Evolutionary conservation across 164 flowering plant species (phyloP).

Genomic region (Aristolochia contorta): DNA sequence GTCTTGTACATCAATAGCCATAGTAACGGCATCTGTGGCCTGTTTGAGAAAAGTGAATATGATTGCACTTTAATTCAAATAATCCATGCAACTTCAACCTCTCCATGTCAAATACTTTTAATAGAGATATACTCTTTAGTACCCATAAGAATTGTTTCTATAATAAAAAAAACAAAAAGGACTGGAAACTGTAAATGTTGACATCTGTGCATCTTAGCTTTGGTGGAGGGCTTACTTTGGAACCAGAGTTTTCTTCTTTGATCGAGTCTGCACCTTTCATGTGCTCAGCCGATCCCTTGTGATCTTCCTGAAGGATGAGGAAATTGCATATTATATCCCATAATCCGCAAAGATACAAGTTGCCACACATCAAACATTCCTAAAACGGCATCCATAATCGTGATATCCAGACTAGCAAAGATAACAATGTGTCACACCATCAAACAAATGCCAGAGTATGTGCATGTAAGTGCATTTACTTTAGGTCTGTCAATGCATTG

Average conservation of each 20-base stretch:
- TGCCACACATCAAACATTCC: background rate
- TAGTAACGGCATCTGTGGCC: constrained; percentile 22
- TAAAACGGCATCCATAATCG: background rate
- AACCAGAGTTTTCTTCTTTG: constrained; percentile 20
- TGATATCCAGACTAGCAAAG: background rate
- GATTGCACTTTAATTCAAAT: background rate
- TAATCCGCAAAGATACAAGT: background rate
- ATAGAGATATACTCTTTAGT: no score
- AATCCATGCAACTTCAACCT: no score
- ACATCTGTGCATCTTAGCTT: background rate
- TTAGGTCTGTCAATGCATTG: no score
- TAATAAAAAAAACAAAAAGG: background rate
- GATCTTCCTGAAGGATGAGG: constrained; percentile 25
- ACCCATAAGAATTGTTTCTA: background rate
- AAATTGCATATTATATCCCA: background rate
- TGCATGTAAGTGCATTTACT: background rate
- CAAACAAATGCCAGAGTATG: background rate
- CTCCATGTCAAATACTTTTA: no score
- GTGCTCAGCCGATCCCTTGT: constrained; percentile 26
- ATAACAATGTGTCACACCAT: background rate
- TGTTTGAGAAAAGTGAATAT: constrained; percentile 11
- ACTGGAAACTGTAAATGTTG: background rate
- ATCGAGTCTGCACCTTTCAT: constrained; percentile 16
- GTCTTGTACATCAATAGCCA: constrained; percentile 21
- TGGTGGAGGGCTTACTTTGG: constrained; percentile 25